Evolutionary conservation across 495 filamentous ascomycete genomes (phyloP).

Genomic region (Penicillium canescens): DNA sequence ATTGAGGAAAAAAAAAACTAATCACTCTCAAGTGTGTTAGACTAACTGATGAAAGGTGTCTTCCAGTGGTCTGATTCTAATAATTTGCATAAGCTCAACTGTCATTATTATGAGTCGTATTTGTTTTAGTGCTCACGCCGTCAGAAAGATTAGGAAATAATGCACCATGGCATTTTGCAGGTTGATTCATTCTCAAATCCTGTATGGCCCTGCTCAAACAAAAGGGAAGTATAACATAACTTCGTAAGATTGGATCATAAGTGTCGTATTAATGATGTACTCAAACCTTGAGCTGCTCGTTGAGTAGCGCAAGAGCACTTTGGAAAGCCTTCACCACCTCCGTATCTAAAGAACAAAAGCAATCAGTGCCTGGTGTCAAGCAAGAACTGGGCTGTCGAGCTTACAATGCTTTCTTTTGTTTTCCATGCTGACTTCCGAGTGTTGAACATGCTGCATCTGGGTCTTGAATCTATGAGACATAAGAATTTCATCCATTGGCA

Average conservation of each 20-base stretch:
- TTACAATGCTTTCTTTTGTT: constrained; percentile 75
- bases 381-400: constrained; percentile 17
- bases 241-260: constrained; percentile 1
- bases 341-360: constrained; percentile 48
- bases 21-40: no score
- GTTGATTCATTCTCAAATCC: not conserved
- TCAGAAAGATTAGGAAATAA: not conserved
- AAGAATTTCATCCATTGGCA: constrained; percentile 1
- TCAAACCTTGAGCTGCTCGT: constrained; percentile 32
- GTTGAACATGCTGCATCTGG: constrained; percentile 69
- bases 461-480: constrained; percentile 62
- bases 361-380: not conserved
- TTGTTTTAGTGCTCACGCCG: not conserved
- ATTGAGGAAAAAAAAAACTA: no score
- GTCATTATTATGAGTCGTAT: not conserved
- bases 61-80: no score
- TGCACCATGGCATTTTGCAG: not conserved
- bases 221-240: not conserved
- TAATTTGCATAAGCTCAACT: no score
- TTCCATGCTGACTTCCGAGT: constrained; percentile 64
- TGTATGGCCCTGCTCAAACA: not conserved
- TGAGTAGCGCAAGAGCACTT: constrained; percentile 70
- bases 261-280: not conserved
- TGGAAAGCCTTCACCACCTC: constrained; percentile 82
- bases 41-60: no score